Evolutionary conservation across 371 early-diverging fungal species (phyloP), one percentile per base, ranked within the genome.

Genomic region (Umbelopsis sp.): DNA sequence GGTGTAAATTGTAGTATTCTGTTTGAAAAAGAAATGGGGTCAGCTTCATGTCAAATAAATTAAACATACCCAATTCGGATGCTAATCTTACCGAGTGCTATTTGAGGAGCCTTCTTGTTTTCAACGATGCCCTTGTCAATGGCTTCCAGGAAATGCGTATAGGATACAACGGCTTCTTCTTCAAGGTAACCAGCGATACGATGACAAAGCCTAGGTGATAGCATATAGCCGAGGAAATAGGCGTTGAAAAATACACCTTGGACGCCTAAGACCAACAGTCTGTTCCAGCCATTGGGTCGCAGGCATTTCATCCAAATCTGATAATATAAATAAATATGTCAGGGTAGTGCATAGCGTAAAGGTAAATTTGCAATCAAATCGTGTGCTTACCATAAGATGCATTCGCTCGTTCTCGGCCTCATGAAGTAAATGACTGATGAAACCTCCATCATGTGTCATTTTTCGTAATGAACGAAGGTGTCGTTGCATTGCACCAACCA

Each of bases 91-190:
- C 74, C 73, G 45, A 80, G 90, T 24, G 98, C 98, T 50, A 97
- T 89, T 50, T 88, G 71, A 16, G 92, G 93, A 0, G 92, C 96
- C 22, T 84, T 81, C 2, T 45, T 65, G 72, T 94, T 93, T 50
- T 84, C 73, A 24, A 96, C 81, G 2, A 84, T 72, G 2, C 97
- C 97, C 0, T 74, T 73, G 57, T 95, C 93, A 66, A 99, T 93
- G 72, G 96, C 96, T n/a, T 88, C 81, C 63, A 97, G 73, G 78
- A 96, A 93, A 72, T 90, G 89, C 2, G 95, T 95, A 82, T 99
- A 99, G 0, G 96, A 94, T 38, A 93, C 83, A 25, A 97, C 93
- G 3, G 99, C 99, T 74, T 96, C 95, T 79, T 99, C 99, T 77
- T 93, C 93, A 18, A 93, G 80, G 69, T 93, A 93, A 4, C 93